These are phyloP conservation scores for Sclerotinia subarctica DNA, from an alignment of 2,329 filamentous ascomycete species.

Conservation along the genomic window DNA sequence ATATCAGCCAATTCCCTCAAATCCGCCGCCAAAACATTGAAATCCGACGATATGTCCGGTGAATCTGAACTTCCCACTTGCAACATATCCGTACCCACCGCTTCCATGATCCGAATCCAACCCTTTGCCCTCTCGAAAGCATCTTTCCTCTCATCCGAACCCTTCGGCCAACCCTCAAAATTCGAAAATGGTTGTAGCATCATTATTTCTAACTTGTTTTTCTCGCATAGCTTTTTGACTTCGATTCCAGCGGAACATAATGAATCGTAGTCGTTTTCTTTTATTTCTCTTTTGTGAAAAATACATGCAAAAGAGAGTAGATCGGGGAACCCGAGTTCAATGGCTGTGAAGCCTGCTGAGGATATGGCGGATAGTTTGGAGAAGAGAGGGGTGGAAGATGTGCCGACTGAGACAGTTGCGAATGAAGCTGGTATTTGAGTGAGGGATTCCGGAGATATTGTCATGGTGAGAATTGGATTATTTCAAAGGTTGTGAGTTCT, in stretches of 20 bases:
- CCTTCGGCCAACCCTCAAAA: conserved; percentile 70
- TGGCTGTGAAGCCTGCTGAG: conserved; percentile 62
- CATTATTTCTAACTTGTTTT: conserved; percentile 57
- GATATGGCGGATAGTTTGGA: conserved; percentile 61
- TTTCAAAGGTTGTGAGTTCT: not conserved
- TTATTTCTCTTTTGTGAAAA: conserved; percentile 49
- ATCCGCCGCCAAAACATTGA: conserved; percentile 55
- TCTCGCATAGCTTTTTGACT: conserved; percentile 53
- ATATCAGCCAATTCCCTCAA: conserved; percentile 63
- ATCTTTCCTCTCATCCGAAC: conserved; percentile 55
- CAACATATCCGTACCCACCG: conserved; percentile 65
- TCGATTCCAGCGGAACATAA: conserved; percentile 53
- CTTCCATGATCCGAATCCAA: conserved; percentile 70
- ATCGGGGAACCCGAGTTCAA: conserved; percentile 74
- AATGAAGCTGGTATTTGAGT: conserved; percentile 48
- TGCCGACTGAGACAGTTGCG: conserved; percentile 55
- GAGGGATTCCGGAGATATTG: conserved; percentile 25
- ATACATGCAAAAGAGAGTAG: conserved; percentile 60
- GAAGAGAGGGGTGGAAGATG: conserved; percentile 50
- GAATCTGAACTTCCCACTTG: conserved; percentile 48
- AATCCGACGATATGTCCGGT: conserved; percentile 2
- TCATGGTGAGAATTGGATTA: not conserved
- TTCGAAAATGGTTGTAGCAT: conserved; percentile 75
- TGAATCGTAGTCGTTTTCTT: conserved; percentile 56
- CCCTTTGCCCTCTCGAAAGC: conserved; percentile 61